Percentiles rank a stretch among this genome's conserved stretches.
These are phyloP conservation scores for Linnemannia schmuckeri DNA, from an alignment of 192 early-diverging fungal species.

Conservation along the genomic window DNA sequence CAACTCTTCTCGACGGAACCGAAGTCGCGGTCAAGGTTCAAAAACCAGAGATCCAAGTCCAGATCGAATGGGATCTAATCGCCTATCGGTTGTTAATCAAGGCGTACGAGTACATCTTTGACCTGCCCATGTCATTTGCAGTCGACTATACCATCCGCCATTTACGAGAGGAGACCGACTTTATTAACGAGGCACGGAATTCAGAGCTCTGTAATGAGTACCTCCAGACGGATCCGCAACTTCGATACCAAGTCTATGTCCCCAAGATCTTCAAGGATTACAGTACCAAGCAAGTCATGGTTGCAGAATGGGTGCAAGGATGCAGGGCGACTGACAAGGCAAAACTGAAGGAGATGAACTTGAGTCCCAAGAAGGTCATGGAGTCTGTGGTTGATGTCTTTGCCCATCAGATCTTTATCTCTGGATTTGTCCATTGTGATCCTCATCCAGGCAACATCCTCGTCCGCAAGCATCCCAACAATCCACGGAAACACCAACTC, in stretches of 20 bases:
- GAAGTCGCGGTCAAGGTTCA: constrained; percentile 94
- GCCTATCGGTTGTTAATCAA: constrained; percentile 73
- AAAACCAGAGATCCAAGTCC: constrained; percentile 87
- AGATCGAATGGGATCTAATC: constrained; percentile 88
- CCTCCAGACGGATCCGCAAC: constrained; percentile 60
- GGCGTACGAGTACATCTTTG: constrained; percentile 83
- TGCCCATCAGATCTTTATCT: constrained; percentile 88
- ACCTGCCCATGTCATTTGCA: constrained; percentile 85
- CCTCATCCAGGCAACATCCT: constrained; percentile 90
- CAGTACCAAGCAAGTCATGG: constrained; percentile 80
- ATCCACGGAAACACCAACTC: constrained; percentile 56
- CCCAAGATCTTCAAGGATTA: constrained; percentile 82
- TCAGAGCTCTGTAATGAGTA: constrained; percentile 73
- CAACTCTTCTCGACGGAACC: constrained; percentile 73
- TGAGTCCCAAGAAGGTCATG: constrained; percentile 69
- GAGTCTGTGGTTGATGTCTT: constrained; percentile 82
- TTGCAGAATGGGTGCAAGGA: constrained; percentile 93
- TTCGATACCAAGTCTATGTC: constrained; percentile 74
- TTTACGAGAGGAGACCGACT: constrained; percentile 88
- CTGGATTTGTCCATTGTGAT: constrained; percentile 92
- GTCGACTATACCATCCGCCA: constrained; percentile 80
- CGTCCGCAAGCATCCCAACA: constrained; percentile 74
- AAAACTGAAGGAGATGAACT: constrained; percentile 49
- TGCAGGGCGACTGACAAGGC: constrained; percentile 75
- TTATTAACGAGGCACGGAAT: constrained; percentile 89